phyloP scores from a whole-genome alignment of 2,329 filamentous ascomycete genomes.

The Tolypocladium endophyticum region DNA sequence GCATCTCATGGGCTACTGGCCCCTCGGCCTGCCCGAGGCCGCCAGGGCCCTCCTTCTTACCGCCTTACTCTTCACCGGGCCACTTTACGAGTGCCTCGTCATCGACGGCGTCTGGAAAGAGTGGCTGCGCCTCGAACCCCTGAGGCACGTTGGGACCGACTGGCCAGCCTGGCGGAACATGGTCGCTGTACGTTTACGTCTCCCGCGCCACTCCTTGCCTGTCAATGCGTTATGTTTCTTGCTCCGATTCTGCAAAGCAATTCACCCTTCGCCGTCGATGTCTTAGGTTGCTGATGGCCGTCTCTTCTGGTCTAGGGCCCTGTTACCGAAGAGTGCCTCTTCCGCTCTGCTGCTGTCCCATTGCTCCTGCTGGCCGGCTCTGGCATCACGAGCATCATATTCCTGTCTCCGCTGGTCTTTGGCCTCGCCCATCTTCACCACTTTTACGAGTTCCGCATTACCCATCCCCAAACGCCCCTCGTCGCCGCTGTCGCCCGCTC shows the following conservation, averaged over 20 bases:
- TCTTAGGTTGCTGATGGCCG: not conserved
- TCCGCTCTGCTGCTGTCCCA: conserved; percentile 77
- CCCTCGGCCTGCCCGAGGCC: conserved; percentile 55
- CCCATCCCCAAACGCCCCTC: conserved; percentile 60
- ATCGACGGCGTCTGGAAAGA: conserved; percentile 60
- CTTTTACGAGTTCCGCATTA: conserved; percentile 85
- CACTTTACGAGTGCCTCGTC: conserved; percentile 69
- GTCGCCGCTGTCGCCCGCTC: conserved; percentile 57
- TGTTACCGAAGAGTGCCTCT: conserved; percentile 86
- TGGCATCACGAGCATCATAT: conserved; percentile 51
- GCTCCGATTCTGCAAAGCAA: not conserved
- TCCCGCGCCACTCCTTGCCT: not conserved
- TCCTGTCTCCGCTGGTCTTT: conserved; percentile 79
- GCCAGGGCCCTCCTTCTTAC: conserved; percentile 59
- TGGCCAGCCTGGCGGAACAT: conserved; percentile 83
- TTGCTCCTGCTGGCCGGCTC: conserved; percentile 65
- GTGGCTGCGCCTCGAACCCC: conserved; percentile 45
- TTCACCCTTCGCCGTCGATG: not conserved
- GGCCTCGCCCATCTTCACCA: conserved; percentile 91
- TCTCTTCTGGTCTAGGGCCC: conserved; percentile 50
- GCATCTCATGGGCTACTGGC: conserved; percentile 73
- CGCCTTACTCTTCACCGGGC: conserved; percentile 68
- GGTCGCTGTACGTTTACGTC: conserved; percentile 55
- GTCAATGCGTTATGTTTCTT: not conserved
- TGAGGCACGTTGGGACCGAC: conserved; percentile 53